Base-by-base conservation (phyloP, 345 rosid genomes). In the Aquilaria yunnanensis region DNA sequence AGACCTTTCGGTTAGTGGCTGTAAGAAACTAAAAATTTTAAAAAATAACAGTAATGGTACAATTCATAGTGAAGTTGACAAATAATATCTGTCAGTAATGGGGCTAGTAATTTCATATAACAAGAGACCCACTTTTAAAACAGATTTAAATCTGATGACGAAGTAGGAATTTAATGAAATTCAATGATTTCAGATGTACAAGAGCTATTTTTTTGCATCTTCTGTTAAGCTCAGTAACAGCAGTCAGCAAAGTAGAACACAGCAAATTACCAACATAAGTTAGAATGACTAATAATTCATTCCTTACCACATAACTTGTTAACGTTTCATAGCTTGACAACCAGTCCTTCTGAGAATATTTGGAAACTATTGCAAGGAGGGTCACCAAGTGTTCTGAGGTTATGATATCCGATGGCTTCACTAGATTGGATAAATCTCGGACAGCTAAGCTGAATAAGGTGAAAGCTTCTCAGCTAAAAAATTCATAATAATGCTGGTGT, bases 311-410 rank as follows among this genome's bases (percentile, higher is more conserved):
- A 75, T 87, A 95, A 60, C 63, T 80, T 51, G 98, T 85, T 81
- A 95, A 80, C 31, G 92, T 89, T 77, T 95, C 99, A 54, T 95
- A 95, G 75, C 80, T 85, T 54, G 90, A 87, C 67, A 91, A 67
- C 99, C 99, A 95, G 65, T 95, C 99, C 78, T 95, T 95, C 74
- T 95, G 99, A 3, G 99, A 95, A 72, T 95, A 95, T 75, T 91
- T 87, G 61, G 99, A 87, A 70, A 91, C 78, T 75, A 91, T 47
- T 51, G 96, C 94, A 32, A 91, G 92, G 59, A 95, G 97, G 64
- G 98, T 91, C 54, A 72, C 78, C 3, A 91, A 83, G 74, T 95
- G 87, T 71, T 95, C 99, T 51, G 99, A 91, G 33, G 67, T 56
- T 47, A 95, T 57, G 64, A 95, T 80, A 79, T 95, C 98, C 72